phyloP scores from a whole-genome alignment of 805 yeast genomes.

The Kluyveromyces starmeri region DNA sequence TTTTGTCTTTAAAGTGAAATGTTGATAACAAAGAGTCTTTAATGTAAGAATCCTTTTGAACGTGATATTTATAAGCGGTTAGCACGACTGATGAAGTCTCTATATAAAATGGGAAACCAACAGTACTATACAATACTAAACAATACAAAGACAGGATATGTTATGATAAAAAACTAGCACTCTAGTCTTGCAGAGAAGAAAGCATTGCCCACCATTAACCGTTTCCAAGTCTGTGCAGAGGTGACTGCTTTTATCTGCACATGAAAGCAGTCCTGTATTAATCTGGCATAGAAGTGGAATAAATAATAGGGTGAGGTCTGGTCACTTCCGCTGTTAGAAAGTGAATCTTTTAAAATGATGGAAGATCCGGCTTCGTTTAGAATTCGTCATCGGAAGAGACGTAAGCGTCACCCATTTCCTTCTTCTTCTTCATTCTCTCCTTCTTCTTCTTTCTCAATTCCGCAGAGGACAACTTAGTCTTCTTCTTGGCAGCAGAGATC shows the following conservation, averaged over 20 bases:
- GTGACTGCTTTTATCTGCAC: conserved; percentile 4
- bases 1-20: no score
- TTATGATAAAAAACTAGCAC: conserved; percentile 1
- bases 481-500: conserved; percentile 93
- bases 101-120: conserved; percentile 5
- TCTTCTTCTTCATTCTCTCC: conserved; percentile 99
- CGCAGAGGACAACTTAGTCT: conserved; percentile 95
- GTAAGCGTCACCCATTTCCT: conserved; percentile 98
- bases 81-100: no score
- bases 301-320: no score
- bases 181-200: no score
- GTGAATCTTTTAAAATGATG: conserved; percentile 1
- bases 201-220: no score
- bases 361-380: conserved; percentile 30
- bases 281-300: no score
- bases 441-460: conserved; percentile 99
- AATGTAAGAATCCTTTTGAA: no score
- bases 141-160: conserved; percentile 6
- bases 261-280: conserved; percentile 1
- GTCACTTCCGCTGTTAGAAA: background rate
- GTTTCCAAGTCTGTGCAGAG: no score
- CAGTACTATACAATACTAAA: conserved; percentile 8
- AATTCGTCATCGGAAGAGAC: conserved; percentile 93
- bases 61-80: no score
- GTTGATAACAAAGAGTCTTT: no score